phyloP scores from a whole-genome alignment of 768 basidiomycete genomes.

The Paxillus involutus region DNA sequence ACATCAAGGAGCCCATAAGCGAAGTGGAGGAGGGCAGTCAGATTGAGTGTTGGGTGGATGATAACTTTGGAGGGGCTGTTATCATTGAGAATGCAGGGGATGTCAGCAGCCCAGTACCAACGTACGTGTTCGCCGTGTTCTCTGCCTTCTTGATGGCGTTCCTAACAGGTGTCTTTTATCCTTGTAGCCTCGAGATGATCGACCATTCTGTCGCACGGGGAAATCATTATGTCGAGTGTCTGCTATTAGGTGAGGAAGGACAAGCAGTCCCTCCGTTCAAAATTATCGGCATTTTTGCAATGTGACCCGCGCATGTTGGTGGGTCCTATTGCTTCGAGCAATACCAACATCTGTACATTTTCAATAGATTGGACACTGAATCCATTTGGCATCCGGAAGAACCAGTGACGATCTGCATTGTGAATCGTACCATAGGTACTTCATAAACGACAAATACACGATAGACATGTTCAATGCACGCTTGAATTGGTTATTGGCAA shows the following conservation, averaged over 20 bases:
- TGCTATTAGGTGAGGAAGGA: conserved; percentile 86
- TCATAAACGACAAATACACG: neutral
- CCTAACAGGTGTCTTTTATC: neutral
- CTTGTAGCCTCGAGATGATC: conserved; percentile 72
- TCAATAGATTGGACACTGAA: neutral
- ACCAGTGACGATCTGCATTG: neutral
- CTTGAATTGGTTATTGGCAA: neutral
- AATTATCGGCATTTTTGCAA: conserved; percentile 87
- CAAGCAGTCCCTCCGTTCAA: conserved; percentile 79
- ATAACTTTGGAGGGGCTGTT: conserved; percentile 80
- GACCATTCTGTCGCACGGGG: conserved; percentile 85
- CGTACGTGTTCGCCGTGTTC: conserved; percentile 47
- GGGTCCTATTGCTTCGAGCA: neutral
- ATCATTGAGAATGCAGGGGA: conserved; percentile 78
- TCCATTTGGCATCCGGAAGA: neutral
- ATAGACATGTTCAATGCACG: neutral
- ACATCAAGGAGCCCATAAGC: conserved; percentile 66
- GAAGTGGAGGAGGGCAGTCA: conserved; percentile 62
- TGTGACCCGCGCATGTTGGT: conserved; percentile 36
- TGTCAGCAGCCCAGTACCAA: conserved; percentile 56
- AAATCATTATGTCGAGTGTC: conserved; percentile 92
- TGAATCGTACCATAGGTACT: neutral
- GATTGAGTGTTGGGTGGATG: conserved; percentile 96
- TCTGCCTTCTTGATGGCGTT: neutral
- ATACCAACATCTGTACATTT: neutral